These are phyloP conservation scores for Kodamaea alishanica DNA, from an alignment of 1,139 yeast genomes.

Conservation along the genomic window DNA sequence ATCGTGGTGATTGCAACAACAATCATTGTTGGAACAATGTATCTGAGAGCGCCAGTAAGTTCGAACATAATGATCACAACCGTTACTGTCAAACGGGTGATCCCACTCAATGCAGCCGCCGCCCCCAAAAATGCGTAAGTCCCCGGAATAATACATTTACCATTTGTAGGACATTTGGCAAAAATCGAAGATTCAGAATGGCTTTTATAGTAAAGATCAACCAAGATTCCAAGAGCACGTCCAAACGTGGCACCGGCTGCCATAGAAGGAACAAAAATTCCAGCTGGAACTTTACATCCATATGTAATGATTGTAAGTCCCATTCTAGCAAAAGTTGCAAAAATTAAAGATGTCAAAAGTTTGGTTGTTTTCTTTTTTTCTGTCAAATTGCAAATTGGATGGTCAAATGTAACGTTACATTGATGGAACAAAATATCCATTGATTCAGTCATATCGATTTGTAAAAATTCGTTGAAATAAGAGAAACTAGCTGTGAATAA, in stretches of 20 bases:
- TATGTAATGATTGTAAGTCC: conserved; percentile 76
- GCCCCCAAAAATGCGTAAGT: conserved; percentile 97
- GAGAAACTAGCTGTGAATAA: conserved; percentile 71
- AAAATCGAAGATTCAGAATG: conserved; percentile 44
- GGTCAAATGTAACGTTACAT: conserved; percentile 51
- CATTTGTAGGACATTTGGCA: conserved; percentile 37
- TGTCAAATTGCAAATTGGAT: conserved; percentile 48
- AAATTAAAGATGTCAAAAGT: conserved; percentile 47
- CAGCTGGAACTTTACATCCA: conserved; percentile 92
- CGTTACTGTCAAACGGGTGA: conserved; percentile 85
- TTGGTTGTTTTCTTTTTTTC: conserved; percentile 21
- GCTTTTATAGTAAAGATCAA: conserved; percentile 52
- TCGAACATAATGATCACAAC: conserved; percentile 96
- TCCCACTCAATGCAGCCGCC: conserved; percentile 91
- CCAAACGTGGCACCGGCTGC: conserved; percentile 97
- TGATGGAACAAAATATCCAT: conserved; percentile 89
- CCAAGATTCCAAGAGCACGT: conserved; percentile 70
- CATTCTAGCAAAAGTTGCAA: conserved; percentile 74
- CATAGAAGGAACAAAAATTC: conserved; percentile 94
- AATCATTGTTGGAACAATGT: conserved; percentile 92
- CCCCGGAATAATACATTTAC: conserved; percentile 77
- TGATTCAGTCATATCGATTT: conserved; percentile 90
- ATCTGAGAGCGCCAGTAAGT: conserved; percentile 86
- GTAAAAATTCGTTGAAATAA: conserved; percentile 77
- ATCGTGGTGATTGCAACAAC: conserved; percentile 88